These are phyloP conservation scores for Penicillium olsonii DNA, from an alignment of 2,329 filamentous ascomycete species.

Conservation along the genomic window DNA sequence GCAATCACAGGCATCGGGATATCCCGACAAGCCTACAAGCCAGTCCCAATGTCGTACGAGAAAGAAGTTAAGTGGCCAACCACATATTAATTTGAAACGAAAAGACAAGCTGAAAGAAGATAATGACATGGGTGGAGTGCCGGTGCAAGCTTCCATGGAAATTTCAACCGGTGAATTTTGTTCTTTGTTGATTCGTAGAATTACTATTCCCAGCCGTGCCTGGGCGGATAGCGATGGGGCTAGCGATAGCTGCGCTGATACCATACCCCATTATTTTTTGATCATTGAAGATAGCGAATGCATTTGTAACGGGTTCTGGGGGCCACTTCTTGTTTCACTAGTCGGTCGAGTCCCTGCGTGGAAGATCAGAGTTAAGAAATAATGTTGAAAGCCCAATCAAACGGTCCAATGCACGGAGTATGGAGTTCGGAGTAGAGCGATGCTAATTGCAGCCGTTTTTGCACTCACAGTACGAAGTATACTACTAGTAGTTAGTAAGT, in stretches of 20 bases:
- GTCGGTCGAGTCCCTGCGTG: conserved; percentile 19
- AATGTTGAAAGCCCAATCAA: conserved; percentile 1
- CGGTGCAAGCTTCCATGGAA: not conserved
- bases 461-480: no score
- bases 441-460: conserved; percentile 12
- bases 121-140: not conserved
- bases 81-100: conserved; percentile 3
- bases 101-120: not conserved
- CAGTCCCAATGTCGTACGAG: not conserved
- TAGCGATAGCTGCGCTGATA: conserved; percentile 2
- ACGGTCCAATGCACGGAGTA: not conserved
- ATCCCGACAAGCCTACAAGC: not conserved
- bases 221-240: not conserved
- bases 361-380: conserved; percentile 14
- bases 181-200: not conserved
- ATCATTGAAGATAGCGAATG: not conserved
- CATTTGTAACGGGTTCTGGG: not conserved
- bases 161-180: not conserved
- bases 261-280: not conserved
- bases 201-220: not conserved
- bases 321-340: conserved; percentile 4
- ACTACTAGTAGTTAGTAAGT: no score
- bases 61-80: not conserved
- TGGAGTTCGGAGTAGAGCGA: not conserved
- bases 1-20: not conserved